These are phyloP conservation scores for Basidiobolus meristosporus DNA, from an alignment of 371 early-diverging fungal species.

Conservation along the genomic window DNA sequence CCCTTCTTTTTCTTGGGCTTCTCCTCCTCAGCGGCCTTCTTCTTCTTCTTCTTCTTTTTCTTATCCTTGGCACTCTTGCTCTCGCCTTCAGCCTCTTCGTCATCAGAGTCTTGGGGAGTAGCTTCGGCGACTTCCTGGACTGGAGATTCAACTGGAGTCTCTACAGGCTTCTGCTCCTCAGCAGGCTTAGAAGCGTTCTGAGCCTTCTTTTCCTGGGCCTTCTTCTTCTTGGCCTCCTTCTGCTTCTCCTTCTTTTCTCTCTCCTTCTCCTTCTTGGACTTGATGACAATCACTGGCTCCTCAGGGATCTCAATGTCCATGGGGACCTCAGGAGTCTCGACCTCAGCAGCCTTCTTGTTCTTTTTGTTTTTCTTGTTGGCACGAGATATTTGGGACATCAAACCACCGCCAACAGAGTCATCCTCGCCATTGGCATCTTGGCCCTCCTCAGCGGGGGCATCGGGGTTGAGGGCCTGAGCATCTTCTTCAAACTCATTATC, in stretches of 20 bases:
- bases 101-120: conserved; percentile 16
- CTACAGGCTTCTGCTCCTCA: conserved; percentile 1
- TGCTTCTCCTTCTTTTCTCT: conserved; percentile 26
- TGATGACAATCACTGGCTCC: conserved; percentile 17
- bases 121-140: conserved; percentile 9
- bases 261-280: conserved; percentile 37
- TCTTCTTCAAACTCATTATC: conserved; percentile 12
- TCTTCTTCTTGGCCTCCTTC: conserved; percentile 17
- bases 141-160: conserved; percentile 3
- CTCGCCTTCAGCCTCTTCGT: conserved; percentile 11
- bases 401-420: conserved; percentile 10
- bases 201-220: conserved; percentile 11
- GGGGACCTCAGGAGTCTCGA: background rate
- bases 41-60: conserved; percentile 21
- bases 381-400: conserved; percentile 12
- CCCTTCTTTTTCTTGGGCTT: conserved; percentile 23
- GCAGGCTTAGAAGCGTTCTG: conserved; percentile 5
- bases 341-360: conserved; percentile 10
- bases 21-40: conserved; percentile 10
- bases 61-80: conserved; percentile 19
- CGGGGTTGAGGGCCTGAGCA: conserved; percentile 7
- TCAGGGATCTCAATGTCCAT: conserved; percentile 5
- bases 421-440: conserved; percentile 9
- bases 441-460: conserved; percentile 5
- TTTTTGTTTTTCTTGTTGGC: conserved; percentile 19